Base-by-base conservation (phyloP, 2,329 filamentous ascomycete genomes). In the Monilinia vaccinii-corymbosi region DNA sequence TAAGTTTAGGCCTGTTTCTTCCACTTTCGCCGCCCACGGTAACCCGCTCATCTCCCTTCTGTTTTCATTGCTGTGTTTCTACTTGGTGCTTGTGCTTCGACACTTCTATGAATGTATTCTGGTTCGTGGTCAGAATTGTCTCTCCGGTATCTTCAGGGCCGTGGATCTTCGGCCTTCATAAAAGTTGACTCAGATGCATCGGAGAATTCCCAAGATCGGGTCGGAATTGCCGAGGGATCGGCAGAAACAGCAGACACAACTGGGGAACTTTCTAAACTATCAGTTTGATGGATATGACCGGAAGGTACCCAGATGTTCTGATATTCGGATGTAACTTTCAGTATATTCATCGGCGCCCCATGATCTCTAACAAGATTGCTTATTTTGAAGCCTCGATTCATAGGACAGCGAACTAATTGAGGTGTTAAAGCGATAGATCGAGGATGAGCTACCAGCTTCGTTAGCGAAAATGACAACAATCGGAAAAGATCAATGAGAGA, bases 1-100 rank as follows among this genome's bases (percentile, higher is more conserved):
- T 40, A 72, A 61, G 66, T 65, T 2, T 51, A 68, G 25, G 70
- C 71, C 53, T 75, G 73, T 52, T 74, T 75, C 58, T 75, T 74
- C 58, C 72, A 74, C 60, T 75, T 73, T 68, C 64, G 69, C 1
- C 66, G 65, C 56, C 71, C 72, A 5, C 56, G 57, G 16, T 67
- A 69, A 0, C 74, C 73, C 7, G 49, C 64, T 2, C 45, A 62
- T 4, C 63, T 67, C 0, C 67, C 74, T 9, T 64, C 60, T 18
- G 21, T 74, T 0, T 55, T 74, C 11, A 58, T 49, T 2, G 1
- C 67, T 1, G 31, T 56, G 10, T 67, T 71, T 31, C 42, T 73
- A 2, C 32, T 64, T n/a, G 67, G 66, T 8, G 55, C 67, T 6
- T 48, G 23, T 11, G 60, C 63, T 1, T 68, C 71, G 1, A 3